Evolutionary conservation across 495 filamentous ascomycete species (phyloP), one percentile per base, ranked within the genome.

Genomic region (Trichoderma orchidacearum): DNA sequence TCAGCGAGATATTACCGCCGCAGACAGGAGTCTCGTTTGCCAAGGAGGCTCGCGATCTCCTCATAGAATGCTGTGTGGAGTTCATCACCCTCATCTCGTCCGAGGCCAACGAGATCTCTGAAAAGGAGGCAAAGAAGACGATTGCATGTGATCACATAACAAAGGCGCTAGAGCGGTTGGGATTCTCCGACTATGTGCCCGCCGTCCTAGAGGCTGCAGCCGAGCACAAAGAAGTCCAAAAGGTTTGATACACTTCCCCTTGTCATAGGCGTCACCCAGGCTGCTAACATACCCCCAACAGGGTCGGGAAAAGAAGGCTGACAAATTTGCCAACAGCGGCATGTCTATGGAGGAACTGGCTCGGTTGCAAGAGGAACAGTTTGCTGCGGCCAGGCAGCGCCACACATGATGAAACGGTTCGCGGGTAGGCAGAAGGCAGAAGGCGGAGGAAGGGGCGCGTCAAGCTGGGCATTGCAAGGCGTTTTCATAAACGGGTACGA

Each of bases 1-100:
- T 98, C 65, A 84, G 81, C 61, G 93, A 98, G 68, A 96, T 98
- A 64, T 79, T 98, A 3, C 81, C 87, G 6, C 67, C 83, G 1
- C 81, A 83, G 30, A 81, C 79, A 3, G 73, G 73, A 11, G 62
- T 78, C 25, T 72, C 74, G n/a, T 97, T 96, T 66, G 86, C 89
- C 25, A 94, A 92, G 71, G 93, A 98, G 62, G 89, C 93, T 2
- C 83, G 94, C 53, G 93, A 98, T 63, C 76, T 96, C 4, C 80
- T 98, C 41, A 97, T 97, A 72, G 93, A 97, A 71, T 97, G 92
- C 76, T 98, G 94, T 67, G 93, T 97, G 60, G 93, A 98, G 66
- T 98, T 97, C 74, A 96, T 98, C 68, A 96, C 94, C 9, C 79
- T 98, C 56, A 87, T 98, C 56, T 96, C 91, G 25, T 93, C 88